Base-by-base conservation (phyloP, 2,329 filamentous ascomycete species). In the Colletotrichum falcatum region DNA sequence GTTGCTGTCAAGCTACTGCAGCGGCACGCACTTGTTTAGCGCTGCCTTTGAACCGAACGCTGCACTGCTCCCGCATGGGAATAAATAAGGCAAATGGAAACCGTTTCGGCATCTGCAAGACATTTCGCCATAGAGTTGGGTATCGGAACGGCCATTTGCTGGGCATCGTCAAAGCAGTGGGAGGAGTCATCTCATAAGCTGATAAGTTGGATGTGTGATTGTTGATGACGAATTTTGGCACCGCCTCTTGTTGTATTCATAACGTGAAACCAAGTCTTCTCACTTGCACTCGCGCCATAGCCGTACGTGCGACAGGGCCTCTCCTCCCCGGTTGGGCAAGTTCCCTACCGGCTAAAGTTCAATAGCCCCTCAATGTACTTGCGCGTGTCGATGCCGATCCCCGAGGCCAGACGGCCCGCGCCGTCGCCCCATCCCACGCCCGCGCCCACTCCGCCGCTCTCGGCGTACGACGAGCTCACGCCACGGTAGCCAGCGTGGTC, bases 311-410 rank as follows among this genome's bases (percentile, higher is more conserved):
- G n/a, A 20, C 26, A 9, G 6, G 20, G 20, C n/a, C 16, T 37
- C 30, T 16, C 26, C n/a, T n/a, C 33, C 18, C 30, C 28, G 26
- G 5, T 3, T 39, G 20, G 37, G 11, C 11, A 16, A 51, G 16
- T 28, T 20, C 28, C 18, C 75, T 74, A 85, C 44, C 83, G 79
- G 77, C 86, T 87, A 76, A 94, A 78, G 76, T 86, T 93, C 78
- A 94, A 81, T 66, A 95, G 78, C 1, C 89, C 90, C 78, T 94
- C 92, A 5, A 94, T 89, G 79, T 94, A 94, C 77, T 87, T 88
- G 78, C 90, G 87, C 37, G 92, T 93, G 82, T 95, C 92, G 42
- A 94, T 86, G 0, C 92, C 92, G 73, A 95, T 93, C 0, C 92
- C 92, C 76, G 93, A 90, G 0, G 88, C 89, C 73, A 94, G 79